Base-by-base conservation (phyloP, 2,329 filamentous ascomycete genomes). In the Rugonectria rugulosa region DNA sequence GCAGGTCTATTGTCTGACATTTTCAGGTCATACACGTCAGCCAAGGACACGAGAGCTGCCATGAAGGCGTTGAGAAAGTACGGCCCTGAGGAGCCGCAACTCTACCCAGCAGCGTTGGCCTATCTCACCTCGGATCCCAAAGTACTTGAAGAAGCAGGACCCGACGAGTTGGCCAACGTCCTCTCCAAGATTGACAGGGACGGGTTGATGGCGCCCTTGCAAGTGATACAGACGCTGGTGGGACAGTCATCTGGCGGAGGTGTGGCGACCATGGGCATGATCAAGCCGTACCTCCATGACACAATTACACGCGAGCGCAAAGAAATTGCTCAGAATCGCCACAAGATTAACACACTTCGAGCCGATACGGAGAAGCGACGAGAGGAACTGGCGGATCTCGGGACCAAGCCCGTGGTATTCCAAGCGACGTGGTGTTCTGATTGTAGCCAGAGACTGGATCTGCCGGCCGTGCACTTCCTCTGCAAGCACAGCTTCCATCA, bases 401-500 rank as follows among this genome's bases (percentile, higher is more conserved):
- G 83, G 7, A 83, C 82, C 8, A 94, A 96, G 69, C 93, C 95
- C 0, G 87, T 88, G 17, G 90, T 96, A 1, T 98, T 99, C 80
- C 91, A 96, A 72, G 88, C 92, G 1, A 93, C 92, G 27, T 85
- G 95, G 46, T 99, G 95, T 72, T 88, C 89, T 23, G 88, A 90
- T 46, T 99, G 95, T 72, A 87, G 86, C 14, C 84, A 87, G 31
- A 82, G 85, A 21, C 81, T 98, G 15, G 93, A 97, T 62, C 79
- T 98, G 11, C 95, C 95, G 0, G 91, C 88, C 0, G 93, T 99
- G 42, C 95, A 99, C 71, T 99, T 99, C 72, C 76, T 99, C 60
- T 99, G 95, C 79, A 97, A 96, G 73, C 95, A 99, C 73, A 93
- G 89, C 57, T 99, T 97, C 80, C 95, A 99, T 71, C 91, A 96